A percentile compares a stretch with the other conserved stretches of the same genome.
Conservation (phyloP, 2,329 filamentous ascomycete genomes). For the Bipolaris victoriae region DNA sequence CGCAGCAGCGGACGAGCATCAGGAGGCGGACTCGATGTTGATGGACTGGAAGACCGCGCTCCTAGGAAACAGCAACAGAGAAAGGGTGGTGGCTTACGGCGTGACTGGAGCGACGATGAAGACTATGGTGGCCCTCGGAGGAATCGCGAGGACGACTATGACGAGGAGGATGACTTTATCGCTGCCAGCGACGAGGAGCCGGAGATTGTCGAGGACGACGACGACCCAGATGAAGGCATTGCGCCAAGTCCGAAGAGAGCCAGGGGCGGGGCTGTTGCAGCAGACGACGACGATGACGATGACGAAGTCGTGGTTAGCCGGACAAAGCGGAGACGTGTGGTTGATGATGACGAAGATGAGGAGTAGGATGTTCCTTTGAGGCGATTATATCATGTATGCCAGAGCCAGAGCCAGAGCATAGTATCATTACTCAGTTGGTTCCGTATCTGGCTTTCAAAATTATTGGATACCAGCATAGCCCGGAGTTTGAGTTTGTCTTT, state of each 20-base stretch:
- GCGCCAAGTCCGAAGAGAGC: slow-evolving; percentile 51
- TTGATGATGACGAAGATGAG: slow-evolving; percentile 58
- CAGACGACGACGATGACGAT: slow-evolving; percentile 42
- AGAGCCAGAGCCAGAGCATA: not conserved
- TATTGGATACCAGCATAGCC: slow-evolving; percentile 32
- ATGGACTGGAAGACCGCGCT: slow-evolving; percentile 62
- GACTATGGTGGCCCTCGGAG: slow-evolving; percentile 71
- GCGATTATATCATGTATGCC: not conserved
- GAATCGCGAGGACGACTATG: slow-evolving; percentile 74
- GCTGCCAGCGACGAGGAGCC: slow-evolving; percentile 77
- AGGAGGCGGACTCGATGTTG: slow-evolving; percentile 66
- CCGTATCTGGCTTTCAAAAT: not conserved
- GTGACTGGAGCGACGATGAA: slow-evolving; percentile 72
- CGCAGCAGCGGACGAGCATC: slow-evolving; percentile 59
- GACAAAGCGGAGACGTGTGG: slow-evolving; percentile 52
- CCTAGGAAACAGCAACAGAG: slow-evolving; percentile 35
- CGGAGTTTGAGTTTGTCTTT: slow-evolving; percentile 21
- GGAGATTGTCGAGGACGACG: slow-evolving; percentile 65
- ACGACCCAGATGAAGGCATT: slow-evolving; percentile 56
- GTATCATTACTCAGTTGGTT: not conserved
- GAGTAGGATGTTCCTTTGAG: slow-evolving; percentile 30
- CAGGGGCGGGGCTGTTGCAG: slow-evolving; percentile 35
- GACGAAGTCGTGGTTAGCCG: slow-evolving; percentile 41
- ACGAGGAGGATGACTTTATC: slow-evolving; percentile 79
- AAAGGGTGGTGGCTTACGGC: slow-evolving; percentile 50